Conservation (phyloP, 2,329 filamentous ascomycete genomes). For the Proliferodiscus dingleyae region DNA sequence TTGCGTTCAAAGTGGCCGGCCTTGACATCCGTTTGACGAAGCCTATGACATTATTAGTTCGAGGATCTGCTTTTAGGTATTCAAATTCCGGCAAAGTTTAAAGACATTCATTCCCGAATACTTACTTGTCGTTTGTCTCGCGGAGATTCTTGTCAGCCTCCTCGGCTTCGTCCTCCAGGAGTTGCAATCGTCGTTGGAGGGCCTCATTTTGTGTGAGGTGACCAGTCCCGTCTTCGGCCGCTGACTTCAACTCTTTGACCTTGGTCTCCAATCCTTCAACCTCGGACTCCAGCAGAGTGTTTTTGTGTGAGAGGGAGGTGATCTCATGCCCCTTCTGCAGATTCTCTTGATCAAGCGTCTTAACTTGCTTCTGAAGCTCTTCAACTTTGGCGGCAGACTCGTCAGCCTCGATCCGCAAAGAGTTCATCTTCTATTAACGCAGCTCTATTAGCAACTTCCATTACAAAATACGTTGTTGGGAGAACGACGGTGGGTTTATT, state of each 20-base stretch:
- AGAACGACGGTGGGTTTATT: constrained; percentile 9
- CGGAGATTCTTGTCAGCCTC: constrained; percentile 92
- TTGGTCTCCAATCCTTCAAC: constrained; percentile 85
- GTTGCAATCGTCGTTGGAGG: constrained; percentile 84
- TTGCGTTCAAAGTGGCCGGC: constrained; percentile 99
- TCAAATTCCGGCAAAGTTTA: background rate
- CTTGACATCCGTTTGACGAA: constrained; percentile 98
- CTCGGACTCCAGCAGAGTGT: constrained; percentile 81
- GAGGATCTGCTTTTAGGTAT: constrained; percentile 5
- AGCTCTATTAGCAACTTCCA: constrained; percentile 9
- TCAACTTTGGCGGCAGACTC: constrained; percentile 76
- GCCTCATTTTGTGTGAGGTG: constrained; percentile 87
- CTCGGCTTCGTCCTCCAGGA: constrained; percentile 97
- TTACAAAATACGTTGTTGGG: background rate
- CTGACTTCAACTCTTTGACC: constrained; percentile 83
- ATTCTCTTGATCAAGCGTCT: constrained; percentile 89
- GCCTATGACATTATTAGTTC: constrained; percentile 49
- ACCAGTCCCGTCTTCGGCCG: constrained; percentile 75
- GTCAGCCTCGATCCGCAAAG: constrained; percentile 90
- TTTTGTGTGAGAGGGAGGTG: constrained; percentile 93
- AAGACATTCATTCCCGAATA: constrained; percentile 21
- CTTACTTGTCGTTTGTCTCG: constrained; percentile 98
- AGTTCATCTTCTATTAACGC: constrained; percentile 74
- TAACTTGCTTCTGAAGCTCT: constrained; percentile 83
- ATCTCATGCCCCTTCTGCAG: constrained; percentile 97